Evolutionary conservation across 257 asterid genomes (phyloP).

Genomic region (Fraxinus cuspidata): DNA sequence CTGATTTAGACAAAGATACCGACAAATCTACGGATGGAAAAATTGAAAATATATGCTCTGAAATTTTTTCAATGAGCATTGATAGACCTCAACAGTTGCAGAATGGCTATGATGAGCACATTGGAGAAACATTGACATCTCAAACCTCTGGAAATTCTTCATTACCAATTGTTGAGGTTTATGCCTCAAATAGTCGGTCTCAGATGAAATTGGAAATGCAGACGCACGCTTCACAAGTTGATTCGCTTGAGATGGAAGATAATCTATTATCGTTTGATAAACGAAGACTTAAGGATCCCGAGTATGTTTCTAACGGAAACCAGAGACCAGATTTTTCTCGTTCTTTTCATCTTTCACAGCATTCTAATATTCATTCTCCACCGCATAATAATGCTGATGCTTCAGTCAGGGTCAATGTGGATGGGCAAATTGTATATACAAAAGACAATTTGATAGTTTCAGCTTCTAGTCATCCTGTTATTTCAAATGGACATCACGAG

Average conservation of each 20-base stretch:
- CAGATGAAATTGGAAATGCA: conserved; percentile 35
- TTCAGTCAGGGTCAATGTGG: conserved; percentile 35
- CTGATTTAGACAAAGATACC: conserved; percentile 37
- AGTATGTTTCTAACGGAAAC: conserved; percentile 38
- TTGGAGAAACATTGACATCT: conserved; percentile 40
- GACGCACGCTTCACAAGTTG: conserved; percentile 28
- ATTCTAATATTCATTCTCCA: conserved; percentile 39
- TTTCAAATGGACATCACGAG: conserved; percentile 47
- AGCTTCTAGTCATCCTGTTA: conserved; percentile 43
- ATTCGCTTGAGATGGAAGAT: conserved; percentile 50
- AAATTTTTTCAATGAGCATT: conserved; percentile 50
- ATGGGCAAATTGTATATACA: conserved; percentile 51
- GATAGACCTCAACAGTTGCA: conserved; percentile 42
- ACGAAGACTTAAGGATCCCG: conserved; percentile 68
- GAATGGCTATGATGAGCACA: conserved; percentile 41
- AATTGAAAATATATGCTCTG: conserved; percentile 46
- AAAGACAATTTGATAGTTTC: conserved; percentile 45
- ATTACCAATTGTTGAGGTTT: conserved; percentile 28
- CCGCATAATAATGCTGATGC: conserved; percentile 35
- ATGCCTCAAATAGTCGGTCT: conserved; percentile 30
- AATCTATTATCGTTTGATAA: conserved; percentile 58
- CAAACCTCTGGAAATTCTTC: conserved; percentile 38
- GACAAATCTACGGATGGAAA: conserved; percentile 35
- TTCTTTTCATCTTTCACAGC: conserved; percentile 37
- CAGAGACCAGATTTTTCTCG: conserved; percentile 38